Base-by-base conservation (phyloP, 1,284 basidiomycete genomes). In the Puccinia triticina region DNA sequence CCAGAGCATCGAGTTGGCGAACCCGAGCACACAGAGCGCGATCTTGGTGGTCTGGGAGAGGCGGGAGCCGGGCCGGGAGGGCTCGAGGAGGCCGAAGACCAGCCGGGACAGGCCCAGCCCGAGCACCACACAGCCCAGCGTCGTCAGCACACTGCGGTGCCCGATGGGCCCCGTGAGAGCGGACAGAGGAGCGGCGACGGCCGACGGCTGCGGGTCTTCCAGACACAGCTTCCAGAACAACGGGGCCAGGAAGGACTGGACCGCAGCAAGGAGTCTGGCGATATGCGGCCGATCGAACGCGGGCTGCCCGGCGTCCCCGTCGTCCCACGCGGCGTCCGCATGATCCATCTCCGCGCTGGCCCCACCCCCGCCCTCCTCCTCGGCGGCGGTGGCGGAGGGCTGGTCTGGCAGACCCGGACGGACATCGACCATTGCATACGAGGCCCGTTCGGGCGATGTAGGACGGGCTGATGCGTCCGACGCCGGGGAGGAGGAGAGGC, bases 1-100 rank as follows among this genome's bases (percentile, higher is more conserved):
- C 95, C 95, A 97, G 5, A 97, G 91, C 85, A 96, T 91, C 18
- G 94, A 90, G 55, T 96, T 92, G 46, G 92, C 87, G 88, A 98
- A 98, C 0, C 95, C 95, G 89, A 94, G 91, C 55, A 91, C 92
- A 86, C 94, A 96, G 23, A 94, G 50, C 2, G 48, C 23, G 43
- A 74, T 37, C 21, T 74, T 81, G 4, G 71, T 50, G 5, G n/a
- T 43, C 5, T 21, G 40, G 12, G 40, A n/a, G 21, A 67, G 37
- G 37, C 64, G 55, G 55, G 32, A 21, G 23, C 29, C 8, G 61
- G 32, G 29, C 29, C 29, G 61, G 34, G 61, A 64, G 34, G 61
- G 37, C 37, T 43, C 7, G 40, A 43, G 4, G 40, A 43, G 40
- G 40, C 40, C 40, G 4, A 43, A 12, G 2, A 34, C 61, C 32